phyloP scores from a whole-genome alignment of 257 asterid genomes.

The Lantana camara region DNA sequence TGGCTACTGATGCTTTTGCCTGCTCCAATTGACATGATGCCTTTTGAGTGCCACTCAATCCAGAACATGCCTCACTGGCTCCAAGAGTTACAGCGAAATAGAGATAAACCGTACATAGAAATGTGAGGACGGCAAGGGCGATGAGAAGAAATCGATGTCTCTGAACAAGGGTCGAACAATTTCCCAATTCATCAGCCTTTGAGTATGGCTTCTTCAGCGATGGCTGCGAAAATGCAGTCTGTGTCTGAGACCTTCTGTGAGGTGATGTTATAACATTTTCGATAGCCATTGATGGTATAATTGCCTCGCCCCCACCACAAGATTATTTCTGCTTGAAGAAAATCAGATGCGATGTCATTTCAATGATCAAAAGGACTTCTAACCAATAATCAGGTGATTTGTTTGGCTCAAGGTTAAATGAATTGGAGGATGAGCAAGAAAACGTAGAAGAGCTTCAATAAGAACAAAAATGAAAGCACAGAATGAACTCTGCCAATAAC shows the following conservation, averaged over 20 bases:
- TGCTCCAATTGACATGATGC: conserved; percentile 48
- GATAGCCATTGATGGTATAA: conserved; percentile 44
- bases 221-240: conserved; percentile 54
- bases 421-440: background rate
- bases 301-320: conserved; percentile 15
- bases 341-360: background rate
- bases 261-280: conserved; percentile 67
- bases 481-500: background rate
- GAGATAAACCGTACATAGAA: conserved; percentile 69
- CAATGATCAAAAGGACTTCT: background rate
- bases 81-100: conserved; percentile 80
- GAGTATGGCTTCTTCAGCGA: conserved; percentile 39
- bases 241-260: conserved; percentile 67
- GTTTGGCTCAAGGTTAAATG: background rate
- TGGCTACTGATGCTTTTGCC: conserved; percentile 39
- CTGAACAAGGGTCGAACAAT: conserved; percentile 51
- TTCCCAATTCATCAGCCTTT: conserved; percentile 50
- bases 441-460: conserved; percentile 4
- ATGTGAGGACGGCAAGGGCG: conserved; percentile 54
- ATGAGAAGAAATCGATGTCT: conserved; percentile 72
- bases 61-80: conserved; percentile 47
- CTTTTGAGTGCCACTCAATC: conserved; percentile 48
- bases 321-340: conserved; percentile 34
- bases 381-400: background rate
- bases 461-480: background rate